Conservation (phyloP, 2,329 filamentous ascomycete genomes). For the Tetracladium maxilliforme region DNA sequence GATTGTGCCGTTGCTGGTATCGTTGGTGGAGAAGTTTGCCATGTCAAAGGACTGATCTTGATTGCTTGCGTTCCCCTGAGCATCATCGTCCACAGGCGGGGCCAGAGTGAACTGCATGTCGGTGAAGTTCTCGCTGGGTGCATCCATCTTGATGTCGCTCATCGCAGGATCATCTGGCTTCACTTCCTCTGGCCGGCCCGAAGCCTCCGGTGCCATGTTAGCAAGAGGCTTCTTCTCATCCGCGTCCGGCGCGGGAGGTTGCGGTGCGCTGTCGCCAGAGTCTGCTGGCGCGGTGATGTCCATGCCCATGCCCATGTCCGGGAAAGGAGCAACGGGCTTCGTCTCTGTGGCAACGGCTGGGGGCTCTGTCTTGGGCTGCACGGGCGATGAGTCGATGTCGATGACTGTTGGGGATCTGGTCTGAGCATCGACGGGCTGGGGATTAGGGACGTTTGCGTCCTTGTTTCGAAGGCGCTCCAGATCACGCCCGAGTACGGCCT, state of each 20-base stretch:
- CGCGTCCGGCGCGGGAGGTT: slow-evolving; percentile 5
- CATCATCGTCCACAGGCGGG: slow-evolving; percentile 21
- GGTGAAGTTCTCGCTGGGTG: slow-evolving; percentile 28
- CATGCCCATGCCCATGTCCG: slow-evolving; percentile 38
- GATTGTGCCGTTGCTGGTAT: too few relatives aligned
- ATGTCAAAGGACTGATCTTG: too few relatives aligned
- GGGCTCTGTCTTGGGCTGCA: slow-evolving; percentile 13
- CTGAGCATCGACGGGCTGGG: slow-evolving; percentile 16
- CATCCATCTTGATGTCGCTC: slow-evolving; percentile 6
- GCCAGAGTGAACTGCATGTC: slow-evolving; percentile 41
- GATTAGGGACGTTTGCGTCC: neutral
- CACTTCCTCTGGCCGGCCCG: slow-evolving; percentile 1
- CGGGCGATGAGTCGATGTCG: slow-evolving; percentile 18
- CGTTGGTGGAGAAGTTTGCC: too few relatives aligned
- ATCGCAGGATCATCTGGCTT: slow-evolving; percentile 5
- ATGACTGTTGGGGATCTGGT: slow-evolving; percentile 20
- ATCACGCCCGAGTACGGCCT: slow-evolving; percentile 39
- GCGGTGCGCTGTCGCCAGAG: slow-evolving; percentile 9
- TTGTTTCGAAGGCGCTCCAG: slow-evolving; percentile 21
- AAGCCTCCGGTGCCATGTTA: slow-evolving; percentile 11
- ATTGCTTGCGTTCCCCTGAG: too few relatives aligned
- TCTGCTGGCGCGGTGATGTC: slow-evolving; percentile 9
- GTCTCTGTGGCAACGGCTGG: slow-evolving; percentile 11
- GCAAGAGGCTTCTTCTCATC: too few relatives aligned
- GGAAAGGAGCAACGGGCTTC: slow-evolving; percentile 35